These are phyloP conservation scores for Wickerhamomyces chambardii DNA, from an alignment of 805 yeast species.

Conservation along the genomic window DNA sequence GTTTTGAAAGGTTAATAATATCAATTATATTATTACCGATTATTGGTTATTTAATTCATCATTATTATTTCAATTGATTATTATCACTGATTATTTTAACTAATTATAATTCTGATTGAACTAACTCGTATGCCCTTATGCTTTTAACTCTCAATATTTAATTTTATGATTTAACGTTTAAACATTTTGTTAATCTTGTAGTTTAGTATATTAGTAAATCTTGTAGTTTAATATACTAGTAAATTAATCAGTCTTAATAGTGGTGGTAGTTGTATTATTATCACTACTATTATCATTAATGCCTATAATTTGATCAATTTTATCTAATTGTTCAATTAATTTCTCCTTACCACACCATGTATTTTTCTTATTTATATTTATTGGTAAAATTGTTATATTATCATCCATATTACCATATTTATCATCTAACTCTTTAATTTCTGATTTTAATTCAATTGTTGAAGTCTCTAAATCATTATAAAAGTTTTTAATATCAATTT, in stretches of 20 bases:
- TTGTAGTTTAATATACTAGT: too few species aligned
- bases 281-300: neutral
- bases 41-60: conserved; percentile 2
- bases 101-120: too few species aligned
- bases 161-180: too few species aligned
- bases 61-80: neutral
- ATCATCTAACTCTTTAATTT: conserved; percentile 56
- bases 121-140: neutral
- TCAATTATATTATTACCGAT: conserved; percentile 4
- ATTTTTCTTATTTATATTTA: conserved; percentile 61
- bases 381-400: conserved; percentile 50
- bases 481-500: conserved; percentile 34
- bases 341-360: conserved; percentile 56
- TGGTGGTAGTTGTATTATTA: too few species aligned
- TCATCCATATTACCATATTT: conserved; percentile 41
- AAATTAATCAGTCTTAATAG: too few species aligned
- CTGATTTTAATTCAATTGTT: conserved; percentile 53
- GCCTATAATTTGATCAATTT: conserved; percentile 19
- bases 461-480: conserved; percentile 47
- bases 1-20: neutral
- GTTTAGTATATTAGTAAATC: too few species aligned
- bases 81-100: neutral
- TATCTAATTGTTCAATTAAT: conserved; percentile 35
- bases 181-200: too few species aligned
- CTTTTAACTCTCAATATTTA: too few species aligned